Conservation (phyloP, 129 eudicot species). For the Tanacetum coccineum region DNA sequence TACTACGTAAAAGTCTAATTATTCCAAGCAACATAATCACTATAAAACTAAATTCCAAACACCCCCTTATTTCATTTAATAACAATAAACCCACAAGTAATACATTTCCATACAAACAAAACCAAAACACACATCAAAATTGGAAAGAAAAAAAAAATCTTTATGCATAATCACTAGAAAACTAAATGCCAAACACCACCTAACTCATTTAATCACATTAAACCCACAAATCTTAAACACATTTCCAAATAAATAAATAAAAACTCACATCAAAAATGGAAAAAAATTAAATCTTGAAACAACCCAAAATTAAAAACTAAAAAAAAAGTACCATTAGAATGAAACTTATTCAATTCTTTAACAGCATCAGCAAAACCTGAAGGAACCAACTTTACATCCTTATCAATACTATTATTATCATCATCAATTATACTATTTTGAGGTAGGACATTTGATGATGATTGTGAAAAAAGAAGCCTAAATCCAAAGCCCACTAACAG, state of each 20-base stretch:
- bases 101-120: neutral
- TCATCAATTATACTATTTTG: conserved; percentile 16
- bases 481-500: conserved; percentile 62
- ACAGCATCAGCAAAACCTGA: conserved; percentile 22
- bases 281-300: no score
- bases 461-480: conserved; percentile 43
- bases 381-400: neutral
- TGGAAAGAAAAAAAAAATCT: no score
- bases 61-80: no score
- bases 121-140: neutral
- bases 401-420: conserved; percentile 10
- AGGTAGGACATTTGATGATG: conserved; percentile 42
- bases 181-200: no score
- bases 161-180: no score
- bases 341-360: conserved; percentile 16
- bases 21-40: no score
- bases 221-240: neutral
- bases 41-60: no score
- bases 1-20: no score
- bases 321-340: conserved; percentile 30
- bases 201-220: neutral
- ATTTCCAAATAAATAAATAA: neutral
- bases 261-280: neutral
- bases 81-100: neutral
- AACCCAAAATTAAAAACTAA: neutral